Base-by-base conservation (phyloP, 2,329 filamentous ascomycete species). In the Penicillium paneum region DNA sequence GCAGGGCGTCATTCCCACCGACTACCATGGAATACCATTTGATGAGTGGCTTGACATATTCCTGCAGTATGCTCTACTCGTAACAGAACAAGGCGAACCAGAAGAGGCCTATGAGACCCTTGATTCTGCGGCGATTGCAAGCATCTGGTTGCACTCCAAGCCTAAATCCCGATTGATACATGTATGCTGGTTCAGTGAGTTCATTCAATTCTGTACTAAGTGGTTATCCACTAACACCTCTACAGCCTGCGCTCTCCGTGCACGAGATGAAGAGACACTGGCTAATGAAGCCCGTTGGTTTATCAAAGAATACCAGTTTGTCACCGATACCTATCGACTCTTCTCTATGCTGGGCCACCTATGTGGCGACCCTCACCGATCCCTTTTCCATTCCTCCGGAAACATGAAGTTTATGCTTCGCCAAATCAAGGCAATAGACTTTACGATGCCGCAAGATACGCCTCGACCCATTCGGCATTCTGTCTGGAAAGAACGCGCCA, bases 321-420 rank as follows among this genome's bases (percentile, higher is more conserved):
- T 88, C 26, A 90, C 88, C 0, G 90, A 96, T 64, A 84, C 89
- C 0, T 96, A 92, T 72, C 86, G 92, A 34, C 83, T 97, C 65
- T 95, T 93, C 69, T 83, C 87, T 29, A 83, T 88, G 21, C 78
- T 94, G n/a, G 89, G 89, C 53, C 83, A 88, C 17, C 78, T 96
- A 8, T 90, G 85, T 66, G 85, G 90, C 49, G 86, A 89, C 13
- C 84, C 87, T 19, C 69, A 67, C 26, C 71, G 69, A 52, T 74
- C 74, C 2, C 63, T 88, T 79, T 96, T 93, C 72, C 87, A 87
- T 48, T 87, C 88, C 3, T 89, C 90, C 0, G 87, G 90, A 0
- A 87, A 88, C 19, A 91, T 96, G 72, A 97, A 97, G 71, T 96
- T 90, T 68, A 86, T 97, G 65, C 80, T 97, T 54, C 86, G 94